Percentiles rank a stretch among this genome's conserved stretches.
Evolutionary conservation across 192 early-diverging fungal species (phyloP).

Genomic region (Coemansia sp.): DNA sequence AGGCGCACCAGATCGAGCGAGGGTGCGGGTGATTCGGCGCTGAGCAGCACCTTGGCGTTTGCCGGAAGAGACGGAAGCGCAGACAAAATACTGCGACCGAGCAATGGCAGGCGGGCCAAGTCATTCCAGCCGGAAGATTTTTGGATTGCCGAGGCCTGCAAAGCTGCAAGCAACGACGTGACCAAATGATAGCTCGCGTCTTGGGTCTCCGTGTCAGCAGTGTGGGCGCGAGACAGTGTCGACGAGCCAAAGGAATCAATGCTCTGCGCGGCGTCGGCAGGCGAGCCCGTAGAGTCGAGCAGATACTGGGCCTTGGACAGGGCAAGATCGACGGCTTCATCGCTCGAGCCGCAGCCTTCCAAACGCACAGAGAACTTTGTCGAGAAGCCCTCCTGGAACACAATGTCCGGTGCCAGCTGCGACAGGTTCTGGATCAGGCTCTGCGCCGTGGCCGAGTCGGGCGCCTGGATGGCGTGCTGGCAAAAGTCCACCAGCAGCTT

Average conservation of each 20-base stretch:
- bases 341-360: conserved; percentile 20
- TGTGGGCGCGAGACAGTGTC: background rate
- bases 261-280: conserved; percentile 15
- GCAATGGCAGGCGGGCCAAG: conserved; percentile 11
- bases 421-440: conserved; percentile 28
- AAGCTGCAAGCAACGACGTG: conserved; percentile 11
- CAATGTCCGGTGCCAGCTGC: conserved; percentile 29
- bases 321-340: conserved; percentile 26
- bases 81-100: conserved; percentile 4
- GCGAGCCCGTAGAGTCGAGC: conserved; percentile 4
- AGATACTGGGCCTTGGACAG: conserved; percentile 31
- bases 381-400: conserved; percentile 33
- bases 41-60: background rate
- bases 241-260: conserved; percentile 23
- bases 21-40: background rate
- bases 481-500: conserved; percentile 34
- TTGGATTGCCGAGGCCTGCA: conserved; percentile 19
- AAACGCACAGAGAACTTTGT: conserved; percentile 20
- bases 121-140: conserved; percentile 6
- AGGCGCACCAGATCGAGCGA: conserved; percentile 10
- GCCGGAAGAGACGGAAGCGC: conserved; percentile 1
- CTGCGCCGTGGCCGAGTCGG: conserved; percentile 15
- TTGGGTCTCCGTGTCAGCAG: background rate
- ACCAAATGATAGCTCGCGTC: background rate
- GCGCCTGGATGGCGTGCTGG: conserved; percentile 26